phyloP scores from a whole-genome alignment of 2,329 filamentous ascomycete genomes.

The Ophiostoma triangulosporum region DNA sequence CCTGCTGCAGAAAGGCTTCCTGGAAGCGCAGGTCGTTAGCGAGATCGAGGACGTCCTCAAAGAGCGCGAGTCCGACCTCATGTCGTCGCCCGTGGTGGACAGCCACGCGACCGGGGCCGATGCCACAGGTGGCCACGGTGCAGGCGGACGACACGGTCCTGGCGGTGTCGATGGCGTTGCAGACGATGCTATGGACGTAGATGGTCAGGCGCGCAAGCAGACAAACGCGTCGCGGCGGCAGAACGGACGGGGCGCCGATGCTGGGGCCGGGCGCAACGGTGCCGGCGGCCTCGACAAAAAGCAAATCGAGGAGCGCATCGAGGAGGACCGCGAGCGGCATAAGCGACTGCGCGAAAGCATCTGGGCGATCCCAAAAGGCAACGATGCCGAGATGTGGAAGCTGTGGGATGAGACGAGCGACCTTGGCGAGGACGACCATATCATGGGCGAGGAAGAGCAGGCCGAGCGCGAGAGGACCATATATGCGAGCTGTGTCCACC shows the following conservation, averaged over 20 bases:
- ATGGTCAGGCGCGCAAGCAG: slow-evolving; percentile 27
- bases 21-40: slow-evolving; percentile 58
- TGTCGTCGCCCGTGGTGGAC: slow-evolving; percentile 33
- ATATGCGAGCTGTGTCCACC: slow-evolving; percentile 26
- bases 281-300: slow-evolving; percentile 54
- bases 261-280: background rate
- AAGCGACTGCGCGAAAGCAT: slow-evolving; percentile 85
- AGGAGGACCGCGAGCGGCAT: slow-evolving; percentile 90
- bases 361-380: slow-evolving; percentile 65
- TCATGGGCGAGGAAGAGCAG: slow-evolving; percentile 61
- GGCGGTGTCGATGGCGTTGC: background rate
- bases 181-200: slow-evolving; percentile 19
- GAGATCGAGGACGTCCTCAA: slow-evolving; percentile 77
- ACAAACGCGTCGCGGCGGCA: slow-evolving; percentile 19
- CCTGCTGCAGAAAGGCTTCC: slow-evolving; percentile 55
- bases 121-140: background rate
- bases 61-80: slow-evolving; percentile 55
- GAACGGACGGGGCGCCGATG: background rate
- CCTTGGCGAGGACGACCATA: slow-evolving; percentile 73
- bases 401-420: slow-evolving; percentile 83
- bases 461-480: slow-evolving; percentile 30
- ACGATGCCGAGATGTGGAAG: slow-evolving; percentile 59
- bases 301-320: slow-evolving; percentile 89
- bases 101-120: background rate
- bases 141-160: background rate